A percentile compares a stretch with the other conserved stretches of the same genome.
Evolutionary conservation across 2,329 filamentous ascomycete species (phyloP).

Genomic region (Scolecobasidium constrictum): DNA sequence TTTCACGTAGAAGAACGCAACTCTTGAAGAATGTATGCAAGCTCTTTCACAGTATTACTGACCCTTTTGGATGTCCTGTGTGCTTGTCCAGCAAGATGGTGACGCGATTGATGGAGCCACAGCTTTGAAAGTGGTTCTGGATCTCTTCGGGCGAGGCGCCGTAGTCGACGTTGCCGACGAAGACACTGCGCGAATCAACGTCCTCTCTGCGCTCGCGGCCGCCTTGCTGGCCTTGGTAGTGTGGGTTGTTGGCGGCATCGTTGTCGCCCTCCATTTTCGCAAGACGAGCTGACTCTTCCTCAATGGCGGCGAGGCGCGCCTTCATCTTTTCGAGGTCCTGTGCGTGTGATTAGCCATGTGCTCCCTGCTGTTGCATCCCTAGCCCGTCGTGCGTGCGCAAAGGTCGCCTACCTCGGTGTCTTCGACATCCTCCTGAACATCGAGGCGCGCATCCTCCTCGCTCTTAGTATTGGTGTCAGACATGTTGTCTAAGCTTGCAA

Average conservation of each 20-base stretch:
- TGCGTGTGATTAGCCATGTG: constrained; percentile 24
- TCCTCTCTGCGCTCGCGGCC: constrained; percentile 90
- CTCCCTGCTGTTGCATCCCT: constrained; percentile 16
- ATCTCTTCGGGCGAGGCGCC: constrained; percentile 95
- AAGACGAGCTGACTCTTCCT: constrained; percentile 47
- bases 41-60: constrained; percentile 30
- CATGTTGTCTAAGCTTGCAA: too few relatives aligned
- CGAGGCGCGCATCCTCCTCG: constrained; percentile 15
- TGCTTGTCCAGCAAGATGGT: constrained; percentile 98
- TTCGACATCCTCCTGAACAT: constrained; percentile 21
- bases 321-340: constrained; percentile 31
- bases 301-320: constrained; percentile 43
- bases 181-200: constrained; percentile 88
- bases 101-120: constrained; percentile 93
- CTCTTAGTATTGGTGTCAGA: constrained; percentile 11
- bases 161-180: constrained; percentile 98
- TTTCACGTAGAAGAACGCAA: too few relatives aligned
- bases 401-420: constrained; percentile 23
- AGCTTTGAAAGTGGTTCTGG: constrained; percentile 95
- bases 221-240: constrained; percentile 30
- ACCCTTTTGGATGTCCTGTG: constrained; percentile 98
- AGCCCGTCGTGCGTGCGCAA: neutral
- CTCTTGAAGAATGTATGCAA: too few relatives aligned
- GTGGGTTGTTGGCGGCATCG: constrained; percentile 26
- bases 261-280: constrained; percentile 64